phyloP scores from a whole-genome alignment of 345 rosid genomes.

The Geranium brycei region DNA sequence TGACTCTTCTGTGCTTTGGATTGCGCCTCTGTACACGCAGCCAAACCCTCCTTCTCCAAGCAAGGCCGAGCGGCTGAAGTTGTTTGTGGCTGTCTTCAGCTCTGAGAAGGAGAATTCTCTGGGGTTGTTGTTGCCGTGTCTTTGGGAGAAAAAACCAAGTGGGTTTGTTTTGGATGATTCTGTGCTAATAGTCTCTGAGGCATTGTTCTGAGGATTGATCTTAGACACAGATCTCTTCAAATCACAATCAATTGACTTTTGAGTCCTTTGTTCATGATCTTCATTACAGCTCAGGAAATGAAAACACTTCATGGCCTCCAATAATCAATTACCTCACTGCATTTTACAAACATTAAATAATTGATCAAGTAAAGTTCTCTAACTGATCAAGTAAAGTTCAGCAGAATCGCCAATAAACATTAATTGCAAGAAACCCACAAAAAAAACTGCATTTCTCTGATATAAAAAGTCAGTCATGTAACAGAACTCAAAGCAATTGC shows the following conservation, averaged over 20 bases:
- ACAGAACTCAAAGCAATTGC: too few species aligned
- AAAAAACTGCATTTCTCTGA: too few species aligned
- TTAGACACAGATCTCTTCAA: conserved; percentile 9
- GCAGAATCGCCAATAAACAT: too few species aligned
- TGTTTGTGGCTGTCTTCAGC: conserved; percentile 73
- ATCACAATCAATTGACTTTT: conserved; percentile 21
- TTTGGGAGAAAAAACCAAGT: conserved; percentile 48
- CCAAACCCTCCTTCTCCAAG: conserved; percentile 96
- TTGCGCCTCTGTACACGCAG: conserved; percentile 59
- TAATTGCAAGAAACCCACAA: too few species aligned
- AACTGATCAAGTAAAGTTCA: too few species aligned
- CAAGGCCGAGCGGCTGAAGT: conserved; percentile 78
- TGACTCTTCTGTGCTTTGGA: conserved; percentile 23
- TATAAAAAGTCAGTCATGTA: too few species aligned
- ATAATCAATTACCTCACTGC: conserved; percentile 8
- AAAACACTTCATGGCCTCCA: conserved; percentile 61
- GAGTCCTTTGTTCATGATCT: conserved; percentile 30
- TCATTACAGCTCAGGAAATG: conserved; percentile 31
- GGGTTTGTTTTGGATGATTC: conserved; percentile 47
- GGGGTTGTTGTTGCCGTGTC: conserved; percentile 58
- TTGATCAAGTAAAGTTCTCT: too few species aligned
- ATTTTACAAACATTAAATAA: too few species aligned
- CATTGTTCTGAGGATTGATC: conserved; percentile 11
- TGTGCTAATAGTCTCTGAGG: conserved; percentile 47
- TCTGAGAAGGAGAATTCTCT: conserved; percentile 60